Base-by-base conservation (phyloP, 2,329 filamentous ascomycete species). In the Zalaria obscura region DNA sequence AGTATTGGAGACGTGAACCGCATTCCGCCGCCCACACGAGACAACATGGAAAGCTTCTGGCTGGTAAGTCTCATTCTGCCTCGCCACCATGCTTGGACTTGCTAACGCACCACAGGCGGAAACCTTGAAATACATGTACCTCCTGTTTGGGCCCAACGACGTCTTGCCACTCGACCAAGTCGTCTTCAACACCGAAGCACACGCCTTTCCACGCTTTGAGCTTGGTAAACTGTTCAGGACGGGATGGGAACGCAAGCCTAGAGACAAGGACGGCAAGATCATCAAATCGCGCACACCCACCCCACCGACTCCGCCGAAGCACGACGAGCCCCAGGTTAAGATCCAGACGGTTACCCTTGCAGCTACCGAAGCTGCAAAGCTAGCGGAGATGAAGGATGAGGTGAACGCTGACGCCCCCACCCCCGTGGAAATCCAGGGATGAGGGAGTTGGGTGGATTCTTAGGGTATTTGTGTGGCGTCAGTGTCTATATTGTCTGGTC, bases 11-110 rank as follows among this genome's bases (percentile, higher is more conserved):
- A 93, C 56, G 88, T 87, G 26, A 78, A 80, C 49, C 62, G 64
- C 4, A 63, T 91, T 6, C 87, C 88, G 18, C 77, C 86, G 0
- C 60, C 67, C 9, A 66, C 69, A 36, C 72, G 77, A 45, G 89
- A 98, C 62, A 96, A 96, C 52, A 95, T 98, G 89, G 91, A 98
- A 66, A 93, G 86, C 58, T 96, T 96, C 65, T 98, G 91, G 91
- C 75, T 98, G 69, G 82, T 85, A 65, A 66, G 80, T 64, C 33
- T 3, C 67, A 39, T 33, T 32, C 10, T 3, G 11, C 27, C 32
- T 28, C 11, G 36, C 35, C 8, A n/a, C n/a, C n/a, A 8, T 37
- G 9, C 9, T n/a, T 35, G 7, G 25, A n/a, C 33, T 11, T 36
- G 8, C 8, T 25, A 36, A 36, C 18, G 7, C 11, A 5, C 27